These are phyloP conservation scores for Coffea canephora DNA, from an alignment of 257 asterid species.

Conservation along the genomic window DNA sequence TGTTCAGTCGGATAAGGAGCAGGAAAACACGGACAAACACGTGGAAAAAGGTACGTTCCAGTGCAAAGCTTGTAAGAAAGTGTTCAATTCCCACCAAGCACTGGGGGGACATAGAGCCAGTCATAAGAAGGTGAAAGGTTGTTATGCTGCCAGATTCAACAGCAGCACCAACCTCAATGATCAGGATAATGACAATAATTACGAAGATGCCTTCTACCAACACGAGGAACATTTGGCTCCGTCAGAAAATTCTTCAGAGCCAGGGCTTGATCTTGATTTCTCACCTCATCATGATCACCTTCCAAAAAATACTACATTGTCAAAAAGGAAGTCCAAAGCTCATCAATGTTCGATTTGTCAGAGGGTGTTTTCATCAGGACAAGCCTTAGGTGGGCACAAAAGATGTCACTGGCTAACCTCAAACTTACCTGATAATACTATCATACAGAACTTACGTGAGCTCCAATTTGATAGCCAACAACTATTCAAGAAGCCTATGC, in stretches of 20 bases:
- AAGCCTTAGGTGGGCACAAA: conserved; percentile 84
- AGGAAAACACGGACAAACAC: conserved; percentile 36
- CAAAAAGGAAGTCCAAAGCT: conserved; percentile 32
- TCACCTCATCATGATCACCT: neutral
- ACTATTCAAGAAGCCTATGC: conserved; percentile 43
- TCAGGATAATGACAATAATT: conserved; percentile 19
- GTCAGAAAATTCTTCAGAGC: conserved; percentile 17
- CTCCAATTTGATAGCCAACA: conserved; percentile 36
- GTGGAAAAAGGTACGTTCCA: conserved; percentile 54
- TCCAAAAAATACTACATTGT: neutral
- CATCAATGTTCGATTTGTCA: conserved; percentile 81
- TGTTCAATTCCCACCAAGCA: conserved; percentile 86
- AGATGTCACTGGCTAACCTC: conserved; percentile 77
- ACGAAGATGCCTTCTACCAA: conserved; percentile 35
- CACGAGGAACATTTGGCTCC: conserved; percentile 5
- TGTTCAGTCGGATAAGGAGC: conserved; percentile 18
- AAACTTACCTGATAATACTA: conserved; percentile 41
- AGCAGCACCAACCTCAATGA: conserved; percentile 8
- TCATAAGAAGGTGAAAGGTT: conserved; percentile 90
- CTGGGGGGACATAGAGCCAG: conserved; percentile 95
- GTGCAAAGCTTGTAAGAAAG: conserved; percentile 77
- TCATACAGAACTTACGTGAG: conserved; percentile 45
- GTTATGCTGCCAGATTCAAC: conserved; percentile 53
- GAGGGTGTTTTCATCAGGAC: conserved; percentile 73
- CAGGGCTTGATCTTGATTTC: conserved; percentile 13